Conservation (phyloP, 2,329 filamentous ascomycete species). For the Aspergillus fructus region DNA sequence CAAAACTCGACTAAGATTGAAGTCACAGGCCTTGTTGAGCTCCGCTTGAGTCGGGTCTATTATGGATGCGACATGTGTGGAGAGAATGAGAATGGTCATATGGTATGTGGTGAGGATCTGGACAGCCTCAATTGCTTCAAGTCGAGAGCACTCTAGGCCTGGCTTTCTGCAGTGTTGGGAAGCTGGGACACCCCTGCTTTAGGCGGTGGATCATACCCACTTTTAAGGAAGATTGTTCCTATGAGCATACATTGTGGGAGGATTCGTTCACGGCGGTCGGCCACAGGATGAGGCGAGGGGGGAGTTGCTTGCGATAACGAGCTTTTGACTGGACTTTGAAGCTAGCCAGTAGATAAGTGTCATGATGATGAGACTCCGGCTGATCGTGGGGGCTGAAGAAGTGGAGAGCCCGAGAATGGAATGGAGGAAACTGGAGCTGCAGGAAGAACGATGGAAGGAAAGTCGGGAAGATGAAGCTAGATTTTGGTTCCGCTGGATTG, state of each 20-base stretch:
- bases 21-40: not conserved
- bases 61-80: not conserved
- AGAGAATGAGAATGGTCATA: conserved; percentile 3
- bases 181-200: conserved; percentile 10
- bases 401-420: not conserved
- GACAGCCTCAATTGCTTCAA: not conserved
- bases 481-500: conserved; percentile 6
- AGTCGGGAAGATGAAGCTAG: not conserved
- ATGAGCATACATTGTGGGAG: not conserved
- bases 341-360: not conserved
- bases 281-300: conserved; percentile 1
- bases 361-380: not conserved
- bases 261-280: not conserved
- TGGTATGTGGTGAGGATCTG: not conserved
- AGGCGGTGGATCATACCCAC: conserved; percentile 5
- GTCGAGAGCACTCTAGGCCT: conserved; percentile 1
- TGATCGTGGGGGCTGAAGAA: not conserved
- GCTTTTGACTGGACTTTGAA: not conserved
- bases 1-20: not conserved
- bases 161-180: conserved; percentile 5
- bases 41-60: not conserved
- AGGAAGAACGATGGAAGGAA: not conserved
- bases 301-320: not conserved
- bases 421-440: not conserved
- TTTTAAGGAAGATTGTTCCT: conserved; percentile 4